Evolutionary conservation across 2,329 filamentous ascomycete species (phyloP), one percentile per base, ranked within the genome.

Genomic region (Chalaropsis ovoidea): DNA sequence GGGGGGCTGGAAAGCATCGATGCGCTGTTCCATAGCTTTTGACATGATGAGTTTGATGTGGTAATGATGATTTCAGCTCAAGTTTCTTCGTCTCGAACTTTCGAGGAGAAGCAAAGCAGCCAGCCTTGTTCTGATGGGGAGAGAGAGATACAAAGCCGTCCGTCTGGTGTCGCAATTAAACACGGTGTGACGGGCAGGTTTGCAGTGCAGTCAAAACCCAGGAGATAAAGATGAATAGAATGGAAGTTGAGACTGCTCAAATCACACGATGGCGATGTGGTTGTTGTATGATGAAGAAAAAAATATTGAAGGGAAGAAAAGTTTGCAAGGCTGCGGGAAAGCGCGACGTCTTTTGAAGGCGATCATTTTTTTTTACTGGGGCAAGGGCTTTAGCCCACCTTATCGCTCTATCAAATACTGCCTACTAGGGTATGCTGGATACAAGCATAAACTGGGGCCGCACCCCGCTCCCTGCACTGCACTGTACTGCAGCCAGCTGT

Each of bases 1-100:
- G 42, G 89, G 88, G 61, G 90, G 85, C 73, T 90, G 93, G 71
- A 92, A 85, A 70, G 92, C 87, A 70, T 92, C 87, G 67, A 95
- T 85, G 73, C 89, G 89, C 74, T 82, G 81, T 72, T 94, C 87
- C 76, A 96, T 96, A 69, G 82, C 78, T 76, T 75, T 83, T 86
- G 49, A 22, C 47, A 61, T 65, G 56, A 43, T 43, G 11, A 43
- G 11, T 35, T 3, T 35, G 31, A 35, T 35, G 31, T 35, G 31
- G 31, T 3, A 7, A 35, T 35, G 31, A 35, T 3, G 31, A 35
- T 35, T 39, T 39, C n/a, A 49, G 58, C 24, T 2, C 13, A n/a
- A 19, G 42, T 3, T 31, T 27, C 17, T n/a, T 41, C n/a, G 45
- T 22, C 22, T 63, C 61, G 61, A 63, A 63, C 61, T 63, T 63